These are phyloP conservation scores for Micractinium conductrix DNA, from an alignment of 139 green algal species.

Conservation along the genomic window DNA sequence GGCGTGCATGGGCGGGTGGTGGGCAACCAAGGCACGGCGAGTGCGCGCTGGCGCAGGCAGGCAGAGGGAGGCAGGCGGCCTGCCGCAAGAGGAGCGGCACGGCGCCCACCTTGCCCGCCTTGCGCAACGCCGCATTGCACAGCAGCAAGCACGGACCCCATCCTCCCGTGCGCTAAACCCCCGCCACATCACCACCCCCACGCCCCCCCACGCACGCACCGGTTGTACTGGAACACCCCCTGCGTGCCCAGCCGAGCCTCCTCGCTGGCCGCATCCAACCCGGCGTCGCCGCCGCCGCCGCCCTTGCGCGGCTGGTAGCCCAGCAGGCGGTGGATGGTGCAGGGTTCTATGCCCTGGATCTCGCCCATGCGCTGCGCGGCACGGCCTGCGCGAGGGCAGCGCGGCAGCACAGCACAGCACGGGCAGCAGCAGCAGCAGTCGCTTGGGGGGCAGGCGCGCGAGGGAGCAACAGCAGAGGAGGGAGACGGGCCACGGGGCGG, in stretches of 20 bases:
- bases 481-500: background rate
- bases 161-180: too few species aligned
- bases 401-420: background rate
- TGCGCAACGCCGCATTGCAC: too few species aligned
- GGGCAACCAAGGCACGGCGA: too few species aligned
- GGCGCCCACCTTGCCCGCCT: too few species aligned
- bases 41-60: background rate
- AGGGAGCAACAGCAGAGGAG: background rate
- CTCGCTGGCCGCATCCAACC: background rate
- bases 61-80: background rate
- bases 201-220: too few species aligned
- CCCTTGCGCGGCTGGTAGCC: conserved; percentile 45
- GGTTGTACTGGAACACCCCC: conserved; percentile 17
- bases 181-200: too few species aligned
- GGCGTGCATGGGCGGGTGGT: too few species aligned
- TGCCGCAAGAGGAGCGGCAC: background rate
- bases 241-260: conserved; percentile 10
- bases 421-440: background rate
- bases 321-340: conserved; percentile 80
- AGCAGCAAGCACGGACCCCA: too few species aligned
- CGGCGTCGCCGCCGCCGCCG: background rate
- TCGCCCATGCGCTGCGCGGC: conserved; percentile 68
- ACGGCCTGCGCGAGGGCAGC: conserved; percentile 43
- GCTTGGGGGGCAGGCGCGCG: background rate
- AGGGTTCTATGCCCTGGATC: conserved; percentile 38